These are phyloP conservation scores for Cicer arietinum DNA, from an alignment of 306 rosid genomes.

Conservation along the genomic window DNA sequence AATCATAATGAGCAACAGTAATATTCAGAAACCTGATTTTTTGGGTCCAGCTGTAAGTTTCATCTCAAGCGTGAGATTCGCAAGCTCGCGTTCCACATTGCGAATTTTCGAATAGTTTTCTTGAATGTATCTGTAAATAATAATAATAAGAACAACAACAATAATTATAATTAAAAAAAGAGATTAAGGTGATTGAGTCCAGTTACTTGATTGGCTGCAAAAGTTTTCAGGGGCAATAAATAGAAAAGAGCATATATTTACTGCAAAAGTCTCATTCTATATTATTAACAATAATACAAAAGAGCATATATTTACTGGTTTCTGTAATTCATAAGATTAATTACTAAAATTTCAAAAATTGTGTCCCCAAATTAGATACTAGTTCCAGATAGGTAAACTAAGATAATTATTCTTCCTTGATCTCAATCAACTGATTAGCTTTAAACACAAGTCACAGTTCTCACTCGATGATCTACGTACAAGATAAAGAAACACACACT, in stretches of 20 bases:
- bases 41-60: conserved; percentile 96
- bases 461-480: conserved; percentile 18
- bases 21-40: conserved; percentile 75
- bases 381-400: conserved; percentile 19
- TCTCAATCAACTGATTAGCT: not conserved
- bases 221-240: conserved; percentile 8
- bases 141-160: not conserved
- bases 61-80: conserved; percentile 80
- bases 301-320: conserved; percentile 15
- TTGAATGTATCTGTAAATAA: conserved; percentile 69
- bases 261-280: not conserved
- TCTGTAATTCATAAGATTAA: conserved; percentile 34
- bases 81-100: conserved; percentile 87
- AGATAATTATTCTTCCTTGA: not conserved
- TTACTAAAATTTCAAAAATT: conserved; percentile 20
- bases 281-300: conserved; percentile 28
- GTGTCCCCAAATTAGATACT: conserved; percentile 9
- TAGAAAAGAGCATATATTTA: conserved; percentile 9
- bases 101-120: conserved; percentile 95
- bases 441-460: conserved; percentile 15
- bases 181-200: conserved; percentile 24
- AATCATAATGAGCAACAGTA: conserved; percentile 30
- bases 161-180: not conserved
- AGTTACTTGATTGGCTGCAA: conserved; percentile 22
- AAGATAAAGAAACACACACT: not conserved